Evolutionary conservation across 164 flowering plant species (phyloP).

Genomic region (Aristolochia contorta): DNA sequence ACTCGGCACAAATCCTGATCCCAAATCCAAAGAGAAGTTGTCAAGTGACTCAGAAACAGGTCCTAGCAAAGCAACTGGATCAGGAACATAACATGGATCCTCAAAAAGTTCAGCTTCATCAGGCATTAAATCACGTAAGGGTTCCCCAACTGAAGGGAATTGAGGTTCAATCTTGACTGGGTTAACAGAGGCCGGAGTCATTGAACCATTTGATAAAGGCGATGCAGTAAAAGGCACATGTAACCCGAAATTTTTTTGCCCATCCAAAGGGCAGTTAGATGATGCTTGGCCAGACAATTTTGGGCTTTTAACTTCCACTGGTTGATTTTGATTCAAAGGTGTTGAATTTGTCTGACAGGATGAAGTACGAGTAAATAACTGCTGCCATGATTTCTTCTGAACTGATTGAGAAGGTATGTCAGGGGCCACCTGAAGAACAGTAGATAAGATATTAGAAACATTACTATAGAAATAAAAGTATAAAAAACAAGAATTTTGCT

Average conservation of each 20-base stretch:
- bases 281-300: constrained; percentile 24
- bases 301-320: constrained; percentile 16
- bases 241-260: constrained; percentile 48
- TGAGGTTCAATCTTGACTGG: constrained; percentile 31
- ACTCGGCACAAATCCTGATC: constrained; percentile 42
- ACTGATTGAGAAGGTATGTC: constrained; percentile 33
- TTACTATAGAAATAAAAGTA: background rate
- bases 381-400: constrained; percentile 89
- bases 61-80: constrained; percentile 79
- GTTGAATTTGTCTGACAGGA: constrained; percentile 30
- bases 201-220: constrained; percentile 27
- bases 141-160: constrained; percentile 36
- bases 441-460: background rate
- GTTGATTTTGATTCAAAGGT: background rate
- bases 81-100: constrained; percentile 90
- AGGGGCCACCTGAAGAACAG: constrained; percentile 29
- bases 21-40: constrained; percentile 68
- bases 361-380: constrained; percentile 66
- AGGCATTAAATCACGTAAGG: constrained; percentile 27
- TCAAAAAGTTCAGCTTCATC: constrained; percentile 82
- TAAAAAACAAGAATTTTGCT: background rate
- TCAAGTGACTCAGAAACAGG: constrained; percentile 97
- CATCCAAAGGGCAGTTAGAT: constrained; percentile 36
- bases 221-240: constrained; percentile 49
- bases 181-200: constrained; percentile 31